phyloP scores from a whole-genome alignment of 805 yeast genomes.

The Candida chilensis region DNA sequence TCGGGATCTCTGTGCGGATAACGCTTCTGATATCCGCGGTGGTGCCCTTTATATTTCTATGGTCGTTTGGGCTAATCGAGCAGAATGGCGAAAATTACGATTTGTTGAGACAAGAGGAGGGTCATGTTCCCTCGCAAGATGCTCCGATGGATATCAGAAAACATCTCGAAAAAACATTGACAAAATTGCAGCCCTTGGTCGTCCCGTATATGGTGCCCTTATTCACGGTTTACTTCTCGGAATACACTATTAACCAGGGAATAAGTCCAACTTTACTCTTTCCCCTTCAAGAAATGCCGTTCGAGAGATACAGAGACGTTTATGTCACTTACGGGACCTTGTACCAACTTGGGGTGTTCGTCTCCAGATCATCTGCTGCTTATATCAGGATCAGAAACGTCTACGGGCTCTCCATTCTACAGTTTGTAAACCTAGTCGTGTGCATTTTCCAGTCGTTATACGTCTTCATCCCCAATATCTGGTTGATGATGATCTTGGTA shows the following conservation, averaged over 20 bases:
- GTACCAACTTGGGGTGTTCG: conserved; percentile 88
- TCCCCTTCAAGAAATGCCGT: conserved; percentile 64
- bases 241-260: conserved; percentile 87
- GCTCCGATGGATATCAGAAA: not conserved
- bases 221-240: conserved; percentile 74
- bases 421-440: conserved; percentile 49
- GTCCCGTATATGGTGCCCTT: conserved; percentile 78
- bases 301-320: conserved; percentile 65
- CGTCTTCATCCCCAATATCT: conserved; percentile 49
- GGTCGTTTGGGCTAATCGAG: conserved; percentile 9
- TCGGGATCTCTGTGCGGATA: conserved; percentile 42
- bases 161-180: conserved; percentile 11
- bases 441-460: conserved; percentile 58
- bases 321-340: conserved; percentile 87
- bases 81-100: conserved; percentile 1
- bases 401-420: conserved; percentile 58
- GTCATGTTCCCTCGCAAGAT: not conserved
- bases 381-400: conserved; percentile 50
- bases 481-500: conserved; percentile 50
- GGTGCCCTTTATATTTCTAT: conserved; percentile 43
- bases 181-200: conserved; percentile 30
- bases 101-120: not conserved
- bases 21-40: conserved; percentile 48
- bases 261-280: conserved; percentile 82
- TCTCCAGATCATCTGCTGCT: conserved; percentile 78